Base-by-base conservation (phyloP, 352 stramenopile genomes). In the Phytopythium boreale region DNA sequence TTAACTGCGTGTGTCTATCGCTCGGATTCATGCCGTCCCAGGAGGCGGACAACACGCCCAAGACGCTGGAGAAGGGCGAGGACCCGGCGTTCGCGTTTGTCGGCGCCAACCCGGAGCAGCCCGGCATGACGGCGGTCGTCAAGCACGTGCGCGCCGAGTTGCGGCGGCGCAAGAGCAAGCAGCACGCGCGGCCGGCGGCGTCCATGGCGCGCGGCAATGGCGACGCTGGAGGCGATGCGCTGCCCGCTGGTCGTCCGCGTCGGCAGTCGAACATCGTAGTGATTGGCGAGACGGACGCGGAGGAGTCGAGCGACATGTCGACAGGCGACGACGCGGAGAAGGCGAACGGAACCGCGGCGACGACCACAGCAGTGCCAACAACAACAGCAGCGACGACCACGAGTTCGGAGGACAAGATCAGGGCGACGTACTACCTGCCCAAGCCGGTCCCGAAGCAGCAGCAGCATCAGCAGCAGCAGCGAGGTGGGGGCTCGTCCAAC, bases 221-320 rank as follows among this genome's bases (percentile, higher is more conserved):
- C 17, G 24, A 49, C 7, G 67, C 61, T 24, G 55, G 22, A 19
- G 36, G 26, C n/a, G 66, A 66, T 50, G 61, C 72, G 3, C 77
- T 73, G 59, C 64, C 67, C 34, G 39, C 62, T 3, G 49, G 65
- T 19, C 75, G 75, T 20, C 67, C 74, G 15, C 77, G 81, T 19
- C 79, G 83, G 47, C 82, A 90, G 51, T 95, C 88, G 17, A 96
- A 96, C 64, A 93, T 96, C 67, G 79, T 96, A 59, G 84, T 96
- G 6, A 74, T 96, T 24, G 88, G 86, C 27, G 88, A 96, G 77
- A 90, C 88, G 0, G 86, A 95, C 47, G 80, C 69, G 10, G 79
- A 94, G 61, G 80, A 84, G 50, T 83, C 82, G 9, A 94, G 80
- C 34, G 87, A 95, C 69, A 39, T 83, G 24, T 92, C 84, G 49